Base-by-base conservation (phyloP, 2,329 filamentous ascomycete species). In the Tolypocladium ophioglossoides region DNA sequence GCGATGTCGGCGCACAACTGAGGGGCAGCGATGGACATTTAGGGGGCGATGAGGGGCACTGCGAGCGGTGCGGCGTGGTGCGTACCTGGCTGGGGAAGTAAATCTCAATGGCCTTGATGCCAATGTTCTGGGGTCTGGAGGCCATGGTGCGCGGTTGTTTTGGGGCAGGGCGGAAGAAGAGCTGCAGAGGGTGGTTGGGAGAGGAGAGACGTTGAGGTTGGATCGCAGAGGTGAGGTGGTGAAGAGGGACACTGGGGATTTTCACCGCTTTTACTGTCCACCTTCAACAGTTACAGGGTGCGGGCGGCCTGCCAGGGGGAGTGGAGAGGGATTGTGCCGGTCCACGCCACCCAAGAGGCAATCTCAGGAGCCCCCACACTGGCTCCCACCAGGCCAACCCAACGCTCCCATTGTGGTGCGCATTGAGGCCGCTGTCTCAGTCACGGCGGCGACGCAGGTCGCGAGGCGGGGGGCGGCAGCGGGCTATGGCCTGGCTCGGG, bases 41-140 rank as follows among this genome's bases (percentile, higher is more conserved):
- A 30, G 40, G 51, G 41, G 32, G n/a, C 24, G 37, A 39, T 18
- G 51, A 34, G 51, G 51, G 48, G 58, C 54, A 41, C 50, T 49
- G 16, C 39, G 39, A 14, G 39, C 20, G 39, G 39, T 24, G 34
- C 50, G 52, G 50, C 41, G 37, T 37, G 44, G 57, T 50, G 74
- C 84, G 60, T 74, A 92, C 89, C 84, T 92, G 89, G 72, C 80
- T 87, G 61, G 89, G 89, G 69, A 90, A 89, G 74, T 94, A 94
- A 69, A 94, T 83, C 72, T 94, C 89, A 73, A 94, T 89, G 86
- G 87, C 89, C 78, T 94, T 92, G 71, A 94, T 91, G 80, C 89
- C 89, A 73, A 94, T 86, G 76, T 92, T 92, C 73, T 91, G 84
- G 61, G 89, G 87, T 74, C 87, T 85, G 63, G 84, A 71, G 68